Conservation (phyloP, 306 rosid species). For the Sicyos baderoa region DNA sequence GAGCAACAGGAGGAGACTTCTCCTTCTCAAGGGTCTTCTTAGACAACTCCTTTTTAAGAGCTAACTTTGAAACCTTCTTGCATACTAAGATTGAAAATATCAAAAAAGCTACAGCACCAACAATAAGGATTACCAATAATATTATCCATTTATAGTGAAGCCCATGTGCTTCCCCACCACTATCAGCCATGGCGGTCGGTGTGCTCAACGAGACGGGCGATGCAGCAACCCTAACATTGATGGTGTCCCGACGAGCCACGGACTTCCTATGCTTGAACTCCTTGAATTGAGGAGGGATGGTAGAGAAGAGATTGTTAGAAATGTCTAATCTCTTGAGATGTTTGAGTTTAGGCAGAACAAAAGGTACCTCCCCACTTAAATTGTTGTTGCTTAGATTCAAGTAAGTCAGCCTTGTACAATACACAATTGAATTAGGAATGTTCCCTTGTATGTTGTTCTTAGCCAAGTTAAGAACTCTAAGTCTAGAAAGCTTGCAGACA, state of each 20-base stretch:
- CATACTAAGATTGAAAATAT: constrained; percentile 25
- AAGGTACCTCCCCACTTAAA: constrained; percentile 49
- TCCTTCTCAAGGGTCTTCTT: constrained; percentile 18
- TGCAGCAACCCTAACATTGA: not conserved
- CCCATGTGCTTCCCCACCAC: not conserved
- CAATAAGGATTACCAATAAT: not conserved
- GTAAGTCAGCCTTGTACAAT: constrained; percentile 40
- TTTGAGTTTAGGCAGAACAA: constrained; percentile 36
- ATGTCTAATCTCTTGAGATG: constrained; percentile 42
- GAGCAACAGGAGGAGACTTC: constrained; percentile 29
- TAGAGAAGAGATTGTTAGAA: constrained; percentile 40
- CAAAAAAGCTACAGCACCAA: constrained; percentile 28
- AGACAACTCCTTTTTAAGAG: constrained; percentile 12
- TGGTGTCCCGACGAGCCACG: constrained; percentile 8
- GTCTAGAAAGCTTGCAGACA: constrained; percentile 32
- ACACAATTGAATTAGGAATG: constrained; percentile 30
- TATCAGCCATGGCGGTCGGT: not conserved
- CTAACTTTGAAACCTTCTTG: constrained; percentile 24
- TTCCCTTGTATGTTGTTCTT: constrained; percentile 28
- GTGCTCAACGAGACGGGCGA: constrained; percentile 20
- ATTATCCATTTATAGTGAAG: not conserved
- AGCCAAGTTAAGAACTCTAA: constrained; percentile 34
- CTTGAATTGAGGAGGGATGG: constrained; percentile 17
- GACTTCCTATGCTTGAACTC: constrained; percentile 23
- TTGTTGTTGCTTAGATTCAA: constrained; percentile 45